Evolutionary conservation across 2,329 filamentous ascomycete genomes (phyloP), one percentile per base, ranked within the genome.

Genomic region (Diaporthe sp.): DNA sequence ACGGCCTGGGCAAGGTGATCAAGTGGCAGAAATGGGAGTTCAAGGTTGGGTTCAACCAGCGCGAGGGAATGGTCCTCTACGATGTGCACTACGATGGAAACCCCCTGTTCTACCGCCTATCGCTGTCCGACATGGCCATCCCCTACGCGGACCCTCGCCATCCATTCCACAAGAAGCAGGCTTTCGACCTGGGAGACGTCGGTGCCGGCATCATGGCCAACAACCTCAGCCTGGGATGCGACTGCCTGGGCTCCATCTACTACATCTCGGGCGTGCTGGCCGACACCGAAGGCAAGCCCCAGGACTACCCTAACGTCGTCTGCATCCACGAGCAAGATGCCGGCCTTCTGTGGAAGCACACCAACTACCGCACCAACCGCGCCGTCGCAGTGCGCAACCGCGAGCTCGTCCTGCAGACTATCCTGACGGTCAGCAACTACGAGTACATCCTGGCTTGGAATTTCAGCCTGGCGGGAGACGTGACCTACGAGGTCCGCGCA

Each of bases 151-250:
- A 93, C 79, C 89, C 89, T 12, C 87, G 92, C 7, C 84, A 87
- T 22, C 91, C 92, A 0, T 93, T 90, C 82, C 90, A 92, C 73
- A 87, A 91, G 60, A 94, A 94, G 80, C 89, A 91, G 71, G 92
- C 91, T 3, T 93, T 94, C 76, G 92, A 94, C 79, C 90, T 93
- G 73, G 92, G 92, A 9, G 91, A 93, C 75, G 91, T 88, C 20
- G 92, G 92, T 25, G 90, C 90, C 20, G 92, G 92, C 6, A 88
- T 89, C 76, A 91, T 89, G 81, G 90, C 91, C 31, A 94, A 94
- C 82, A 92, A 92, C 72, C 85, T 93, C 1, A 84, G 85, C 1
- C 85, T 92, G 9, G 90, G 91, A 8, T 92, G 90, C 76, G 91
- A 92, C 78, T 90, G 91, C 79, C 85, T 93, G 1, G 91, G 92